Evolutionary conservation across 1,284 basidiomycete genomes (phyloP).

Genomic region (Trichosporon asahii): DNA sequence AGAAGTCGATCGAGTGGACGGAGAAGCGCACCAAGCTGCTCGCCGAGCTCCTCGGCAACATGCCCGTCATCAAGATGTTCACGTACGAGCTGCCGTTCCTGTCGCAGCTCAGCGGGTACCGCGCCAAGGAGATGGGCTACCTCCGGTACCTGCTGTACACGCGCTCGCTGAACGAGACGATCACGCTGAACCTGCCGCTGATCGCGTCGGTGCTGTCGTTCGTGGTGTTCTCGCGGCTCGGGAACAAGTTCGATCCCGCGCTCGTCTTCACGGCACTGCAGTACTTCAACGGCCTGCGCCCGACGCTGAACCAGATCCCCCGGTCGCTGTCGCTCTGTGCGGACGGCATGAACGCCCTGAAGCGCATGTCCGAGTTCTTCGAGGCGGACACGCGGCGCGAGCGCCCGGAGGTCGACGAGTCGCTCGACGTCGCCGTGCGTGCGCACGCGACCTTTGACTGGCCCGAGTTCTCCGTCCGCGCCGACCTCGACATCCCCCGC

Average conservation of each 20-base stretch:
- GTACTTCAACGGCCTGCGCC: slow-evolving; percentile 64
- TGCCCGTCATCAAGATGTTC: slow-evolving; percentile 74
- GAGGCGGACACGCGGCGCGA: slow-evolving; percentile 59
- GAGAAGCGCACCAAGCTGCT: slow-evolving; percentile 79
- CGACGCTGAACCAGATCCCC: slow-evolving; percentile 67
- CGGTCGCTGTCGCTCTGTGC: slow-evolving; percentile 62
- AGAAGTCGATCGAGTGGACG: slow-evolving; percentile 65
- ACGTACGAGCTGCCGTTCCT: slow-evolving; percentile 66
- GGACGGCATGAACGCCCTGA: slow-evolving; percentile 63
- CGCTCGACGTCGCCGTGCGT: slow-evolving; percentile 57
- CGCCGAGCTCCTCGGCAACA: slow-evolving; percentile 68
- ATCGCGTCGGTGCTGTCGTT: slow-evolving; percentile 72
- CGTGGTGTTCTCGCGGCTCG: slow-evolving; percentile 63
- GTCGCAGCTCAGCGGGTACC: slow-evolving; percentile 59
- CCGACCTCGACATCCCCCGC: slow-evolving; percentile 56
- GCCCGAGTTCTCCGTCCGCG: slow-evolving; percentile 33
- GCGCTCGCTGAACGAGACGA: slow-evolving; percentile 59
- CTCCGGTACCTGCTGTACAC: slow-evolving; percentile 62
- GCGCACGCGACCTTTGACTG: slow-evolving; percentile 65
- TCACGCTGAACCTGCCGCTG: slow-evolving; percentile 51
- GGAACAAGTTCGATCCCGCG: slow-evolving; percentile 59
- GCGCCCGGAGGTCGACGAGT: slow-evolving; percentile 53
- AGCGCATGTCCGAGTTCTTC: slow-evolving; percentile 58
- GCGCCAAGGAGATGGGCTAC: slow-evolving; percentile 59
- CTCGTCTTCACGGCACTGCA: slow-evolving; percentile 68